Base-by-base conservation (phyloP, 495 filamentous ascomycete genomes). In the Neurospora tetraspora region DNA sequence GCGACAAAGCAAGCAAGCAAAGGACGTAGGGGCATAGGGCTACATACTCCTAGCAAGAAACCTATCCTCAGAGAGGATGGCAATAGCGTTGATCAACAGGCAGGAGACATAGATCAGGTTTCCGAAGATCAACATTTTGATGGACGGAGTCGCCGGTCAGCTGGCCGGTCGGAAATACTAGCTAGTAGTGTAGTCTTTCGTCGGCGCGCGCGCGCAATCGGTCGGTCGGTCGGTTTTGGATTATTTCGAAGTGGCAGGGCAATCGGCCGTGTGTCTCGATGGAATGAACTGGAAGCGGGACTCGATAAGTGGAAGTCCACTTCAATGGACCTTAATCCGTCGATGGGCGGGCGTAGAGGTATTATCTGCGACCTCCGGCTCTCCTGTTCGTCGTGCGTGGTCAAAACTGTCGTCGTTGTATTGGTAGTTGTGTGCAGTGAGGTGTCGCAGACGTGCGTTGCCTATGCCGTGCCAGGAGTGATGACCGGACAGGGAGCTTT, bases 21-120 rank as follows among this genome's bases (percentile, higher is more conserved):
- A 6, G 45, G 34, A 36, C 34, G 34, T 36, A 6, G 34, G 11
- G 42, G 23, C n/a, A 69, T 23, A 27, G 69, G 69, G 68, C 39
- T 69, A 83, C 89, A 76, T 91, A 97, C 94, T 96, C 77, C 96
- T 89, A 69, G 96, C 96, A 69, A 99, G 91, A 81, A 99, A 99
- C 39, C 96, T 90, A 84, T 99, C 96, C 88, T 99, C 95, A 77
- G 94, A 97, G 69, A 98, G 91, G 82, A 99, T 90, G 70, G 94
- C 93, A 79, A 98, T 93, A 47, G 93, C 93, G 83, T 99, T 99
- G 79, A 94, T 89, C 80, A 98, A 87, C 78, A 99, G 92, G 80
- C 97, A 78, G 72, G 88, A 86, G 70, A 93, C 93, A 77, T 94
- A 93, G 80, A 94, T 82, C 61, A 94, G 85, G 74, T 89, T 91